Percentiles rank a stretch among this genome's conserved stretches.
These are phyloP conservation scores for Tieghemiomyces parasiticus DNA, from an alignment of 192 early-diverging fungal genomes.

Conservation along the genomic window DNA sequence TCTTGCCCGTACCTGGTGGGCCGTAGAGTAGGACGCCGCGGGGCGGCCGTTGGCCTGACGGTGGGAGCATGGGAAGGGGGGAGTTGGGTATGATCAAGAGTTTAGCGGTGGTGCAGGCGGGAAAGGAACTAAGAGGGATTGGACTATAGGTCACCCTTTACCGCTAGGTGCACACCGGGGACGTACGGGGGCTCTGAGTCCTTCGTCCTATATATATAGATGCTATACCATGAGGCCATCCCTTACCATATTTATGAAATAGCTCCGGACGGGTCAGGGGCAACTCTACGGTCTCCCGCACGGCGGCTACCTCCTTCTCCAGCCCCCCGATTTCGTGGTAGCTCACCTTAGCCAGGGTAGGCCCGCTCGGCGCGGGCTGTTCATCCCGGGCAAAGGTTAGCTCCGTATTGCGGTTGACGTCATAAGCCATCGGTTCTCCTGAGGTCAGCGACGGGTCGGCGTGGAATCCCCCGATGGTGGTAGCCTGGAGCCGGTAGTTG, in stretches of 20 bases:
- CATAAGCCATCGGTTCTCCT: constrained; percentile 8
- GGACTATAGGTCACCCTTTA: too few species aligned
- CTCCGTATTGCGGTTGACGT: neutral
- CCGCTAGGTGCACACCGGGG: too few species aligned
- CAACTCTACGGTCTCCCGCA: constrained; percentile 75
- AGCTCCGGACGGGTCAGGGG: constrained; percentile 53
- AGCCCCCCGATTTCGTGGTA: constrained; percentile 75
- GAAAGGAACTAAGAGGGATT: too few species aligned
- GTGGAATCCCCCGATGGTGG: neutral
- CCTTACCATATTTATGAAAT: constrained; percentile 60
- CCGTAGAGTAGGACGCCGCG: constrained; percentile 81
- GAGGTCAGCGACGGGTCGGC: constrained; percentile 10
- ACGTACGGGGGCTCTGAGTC: too few species aligned
- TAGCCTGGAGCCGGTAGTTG: constrained; percentile 14
- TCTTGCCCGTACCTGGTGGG: constrained; percentile 94
- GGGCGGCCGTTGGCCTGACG: constrained; percentile 81
- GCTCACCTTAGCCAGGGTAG: neutral
- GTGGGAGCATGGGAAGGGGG: too few species aligned
- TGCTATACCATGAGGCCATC: too few species aligned
- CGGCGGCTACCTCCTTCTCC: constrained; percentile 41
- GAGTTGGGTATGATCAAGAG: too few species aligned
- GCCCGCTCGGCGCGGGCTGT: neutral
- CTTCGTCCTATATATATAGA: too few species aligned
- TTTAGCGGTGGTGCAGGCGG: too few species aligned
- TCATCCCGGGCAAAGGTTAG: constrained; percentile 2